Evolutionary conservation across 345 rosid genomes (phyloP), one percentile per base, ranked within the genome.

Genomic region (Clarkia xantiana): DNA sequence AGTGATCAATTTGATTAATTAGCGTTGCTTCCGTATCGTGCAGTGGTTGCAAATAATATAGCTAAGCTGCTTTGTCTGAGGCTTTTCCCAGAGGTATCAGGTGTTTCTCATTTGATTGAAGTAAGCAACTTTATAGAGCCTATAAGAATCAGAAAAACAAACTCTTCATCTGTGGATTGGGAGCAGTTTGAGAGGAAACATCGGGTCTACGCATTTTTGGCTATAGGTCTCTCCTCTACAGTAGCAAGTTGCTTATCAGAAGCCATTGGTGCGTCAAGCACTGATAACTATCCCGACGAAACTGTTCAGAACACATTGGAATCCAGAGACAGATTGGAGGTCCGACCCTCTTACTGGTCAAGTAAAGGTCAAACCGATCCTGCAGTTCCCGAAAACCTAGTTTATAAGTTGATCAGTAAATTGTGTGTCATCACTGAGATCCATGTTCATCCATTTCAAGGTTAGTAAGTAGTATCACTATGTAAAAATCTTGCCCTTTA

Each of bases 181-280:
- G 64, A 59, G 58, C 47, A 3, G 34, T 39, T 47, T 40, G 47
- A 15, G 64, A 52, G 62, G 62, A 62, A 58, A 41, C 71, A 65
- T 29, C 59, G 60, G 54, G 59, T 65, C 23, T 72, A 68, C 46
- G 73, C 73, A 25, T 56, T 68, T 49, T 50, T 72, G 45, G 66
- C 73, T 56, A 51, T 42, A 46, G 73, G 71, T 8, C 61, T 68
- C 51, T 22, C 50, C 40, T 56, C 68, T 38, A 42, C n/a, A n/a
- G n/a, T 42, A 15, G 13, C 42, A 17, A 60, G 55, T 40, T 68
- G 70, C 60, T 52, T 72, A 46, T 53, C 64, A 25, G 61, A 53
- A 20, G 71, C 71, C 42, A 62, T 72, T 20, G 14, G 63, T 56
- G 73, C 77, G 45, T 68, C 73, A 9, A 72, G 73, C 60, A 68